Conservation (phyloP, 352 stramenopile species). For the Plasmopara viticola region DNA sequence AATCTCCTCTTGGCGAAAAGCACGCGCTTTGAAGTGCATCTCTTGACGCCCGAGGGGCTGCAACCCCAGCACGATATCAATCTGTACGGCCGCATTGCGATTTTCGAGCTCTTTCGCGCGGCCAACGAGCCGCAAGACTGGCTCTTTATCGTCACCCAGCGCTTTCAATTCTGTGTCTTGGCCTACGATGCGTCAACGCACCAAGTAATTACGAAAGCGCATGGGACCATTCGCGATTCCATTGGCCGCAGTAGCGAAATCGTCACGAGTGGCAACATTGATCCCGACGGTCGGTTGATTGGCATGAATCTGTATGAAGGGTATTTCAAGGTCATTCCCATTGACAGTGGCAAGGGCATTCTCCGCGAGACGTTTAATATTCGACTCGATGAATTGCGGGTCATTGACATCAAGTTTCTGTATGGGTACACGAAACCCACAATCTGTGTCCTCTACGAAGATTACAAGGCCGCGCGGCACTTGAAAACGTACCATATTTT, state of each 20-base stretch:
- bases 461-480: conserved; percentile 84
- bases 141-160: conserved; percentile 86
- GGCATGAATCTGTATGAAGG: conserved; percentile 90
- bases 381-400: conserved; percentile 87
- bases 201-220: conserved; percentile 78
- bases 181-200: conserved; percentile 64
- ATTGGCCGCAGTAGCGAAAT: conserved; percentile 86
- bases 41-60: conserved; percentile 82
- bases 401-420: conserved; percentile 93
- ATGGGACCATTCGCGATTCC: conserved; percentile 80
- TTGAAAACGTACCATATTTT: conserved; percentile 91
- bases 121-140: conserved; percentile 72
- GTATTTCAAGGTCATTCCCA: conserved; percentile 88
- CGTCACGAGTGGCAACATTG: conserved; percentile 84
- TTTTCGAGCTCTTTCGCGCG: conserved; percentile 81
- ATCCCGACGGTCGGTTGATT: conserved; percentile 79
- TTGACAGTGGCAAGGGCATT: conserved; percentile 71
- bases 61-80: conserved; percentile 80
- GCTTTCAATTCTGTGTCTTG: conserved; percentile 88
- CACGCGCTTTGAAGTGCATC: conserved; percentile 86
- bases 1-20: conserved; percentile 88
- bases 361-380: conserved; percentile 90
- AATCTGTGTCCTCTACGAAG: conserved; percentile 90
- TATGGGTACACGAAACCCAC: conserved; percentile 83
- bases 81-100: conserved; percentile 83